Conservation (phyloP, 2,329 filamentous ascomycete species). For the Nemania diffusa region DNA sequence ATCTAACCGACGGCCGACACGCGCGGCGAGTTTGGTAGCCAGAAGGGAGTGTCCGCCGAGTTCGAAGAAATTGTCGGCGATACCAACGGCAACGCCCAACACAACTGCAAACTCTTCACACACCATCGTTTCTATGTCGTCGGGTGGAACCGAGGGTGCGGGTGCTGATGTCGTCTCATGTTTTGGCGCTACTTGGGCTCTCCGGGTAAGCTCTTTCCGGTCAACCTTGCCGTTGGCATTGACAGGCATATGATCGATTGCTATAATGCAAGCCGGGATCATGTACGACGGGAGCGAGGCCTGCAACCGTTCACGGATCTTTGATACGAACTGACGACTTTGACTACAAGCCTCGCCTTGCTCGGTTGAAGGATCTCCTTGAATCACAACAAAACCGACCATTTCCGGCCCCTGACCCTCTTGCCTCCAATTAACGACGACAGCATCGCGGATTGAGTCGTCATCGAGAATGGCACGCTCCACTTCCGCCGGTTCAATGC, state of each 20-base stretch:
- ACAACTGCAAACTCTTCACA: slow-evolving; percentile 26
- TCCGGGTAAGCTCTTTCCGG: slow-evolving; percentile 24
- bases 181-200: slow-evolving; percentile 16
- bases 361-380: slow-evolving; percentile 6
- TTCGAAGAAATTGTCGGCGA: slow-evolving; percentile 30
- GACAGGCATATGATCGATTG: slow-evolving; percentile 29
- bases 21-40: slow-evolving; percentile 27
- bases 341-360: slow-evolving; percentile 18
- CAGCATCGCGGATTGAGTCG: slow-evolving; percentile 22
- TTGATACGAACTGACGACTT: slow-evolving; percentile 9
- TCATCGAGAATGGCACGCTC: slow-evolving; percentile 22
- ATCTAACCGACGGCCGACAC: slow-evolving; percentile 25
- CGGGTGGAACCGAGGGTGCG: not conserved
- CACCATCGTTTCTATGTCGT: slow-evolving; percentile 18
- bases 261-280: slow-evolving; percentile 19
- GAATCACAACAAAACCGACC: slow-evolving; percentile 23
- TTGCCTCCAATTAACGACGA: slow-evolving; percentile 19
- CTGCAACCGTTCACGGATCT: slow-evolving; percentile 20
- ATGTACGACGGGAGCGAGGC: slow-evolving; percentile 27
- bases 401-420: slow-evolving; percentile 21
- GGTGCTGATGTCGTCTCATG: slow-evolving; percentile 6
- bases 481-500: slow-evolving; percentile 26
- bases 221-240: slow-evolving; percentile 31
- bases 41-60: slow-evolving; percentile 30
- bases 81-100: slow-evolving; percentile 20